These are phyloP conservation scores for Nyctanthes arbortristis DNA, from an alignment of 257 asterid genomes.

Conservation along the genomic window DNA sequence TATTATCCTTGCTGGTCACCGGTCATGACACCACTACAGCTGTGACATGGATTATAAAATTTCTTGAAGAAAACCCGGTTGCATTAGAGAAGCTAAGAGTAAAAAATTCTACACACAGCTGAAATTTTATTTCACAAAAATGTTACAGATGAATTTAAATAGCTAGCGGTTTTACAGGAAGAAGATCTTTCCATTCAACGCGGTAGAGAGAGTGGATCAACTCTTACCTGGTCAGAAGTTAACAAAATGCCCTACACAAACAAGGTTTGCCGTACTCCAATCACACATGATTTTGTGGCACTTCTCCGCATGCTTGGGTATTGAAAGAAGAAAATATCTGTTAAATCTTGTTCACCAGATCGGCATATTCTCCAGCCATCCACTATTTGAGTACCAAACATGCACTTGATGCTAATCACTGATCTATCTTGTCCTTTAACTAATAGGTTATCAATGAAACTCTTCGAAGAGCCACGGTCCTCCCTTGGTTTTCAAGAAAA, in stretches of 20 bases:
- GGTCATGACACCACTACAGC: no score
- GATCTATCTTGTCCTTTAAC: constrained; percentile 13
- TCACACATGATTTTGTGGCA: background rate
- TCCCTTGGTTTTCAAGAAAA: constrained; percentile 86
- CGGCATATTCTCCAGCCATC: no score
- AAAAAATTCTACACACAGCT: constrained; percentile 18
- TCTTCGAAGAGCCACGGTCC: constrained; percentile 80
- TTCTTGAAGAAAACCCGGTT: constrained; percentile 26
- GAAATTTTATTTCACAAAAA: background rate
- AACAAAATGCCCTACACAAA: constrained; percentile 75
- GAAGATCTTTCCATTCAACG: constrained; percentile 64
- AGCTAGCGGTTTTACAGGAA: constrained; percentile 49
- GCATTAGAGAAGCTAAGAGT: constrained; percentile 70
- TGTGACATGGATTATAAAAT: no score
- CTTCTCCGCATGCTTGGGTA: no score
- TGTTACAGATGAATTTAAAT: constrained; percentile 4
- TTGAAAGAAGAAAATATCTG: no score
- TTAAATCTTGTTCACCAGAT: no score
- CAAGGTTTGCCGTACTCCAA: constrained; percentile 45
- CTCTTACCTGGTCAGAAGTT: constrained; percentile 79
- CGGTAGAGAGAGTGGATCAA: constrained; percentile 43
- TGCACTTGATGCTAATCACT: no score
- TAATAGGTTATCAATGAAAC: constrained; percentile 71
- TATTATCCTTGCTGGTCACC: no score
- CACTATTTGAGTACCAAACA: no score